Evolutionary conservation across 2,329 filamentous ascomycete genomes (phyloP).

Genomic region (Ceratocystis smalleyi): DNA sequence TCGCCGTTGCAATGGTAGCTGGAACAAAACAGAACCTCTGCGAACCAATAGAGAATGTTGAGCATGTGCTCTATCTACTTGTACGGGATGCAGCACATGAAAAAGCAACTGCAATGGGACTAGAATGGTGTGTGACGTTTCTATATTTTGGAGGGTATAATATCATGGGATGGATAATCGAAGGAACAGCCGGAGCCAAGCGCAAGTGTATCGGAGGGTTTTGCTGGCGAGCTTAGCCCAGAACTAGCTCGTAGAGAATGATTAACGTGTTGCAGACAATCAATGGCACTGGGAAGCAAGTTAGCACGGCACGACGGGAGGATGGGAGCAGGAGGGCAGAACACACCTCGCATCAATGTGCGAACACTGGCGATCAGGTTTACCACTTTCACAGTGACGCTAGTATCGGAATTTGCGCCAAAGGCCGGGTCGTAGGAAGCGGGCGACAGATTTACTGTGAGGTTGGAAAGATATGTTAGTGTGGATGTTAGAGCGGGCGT

Average conservation of each 20-base stretch:
- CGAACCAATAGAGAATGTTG: not conserved
- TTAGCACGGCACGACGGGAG: not conserved
- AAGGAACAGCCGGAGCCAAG: not conserved
- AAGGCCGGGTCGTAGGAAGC: conserved; percentile 60
- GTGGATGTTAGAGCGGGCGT: conserved; percentile 16
- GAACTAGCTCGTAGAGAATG: conserved; percentile 65
- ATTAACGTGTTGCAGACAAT: conserved; percentile 72
- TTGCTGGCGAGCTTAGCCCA: conserved; percentile 39
- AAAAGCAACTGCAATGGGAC: not conserved
- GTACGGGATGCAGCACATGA: not conserved
- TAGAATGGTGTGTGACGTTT: not conserved
- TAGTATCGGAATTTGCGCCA: conserved; percentile 55
- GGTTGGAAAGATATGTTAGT: conserved; percentile 15
- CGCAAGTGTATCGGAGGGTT: not conserved
- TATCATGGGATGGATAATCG: not conserved
- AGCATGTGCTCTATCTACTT: not conserved
- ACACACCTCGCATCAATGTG: conserved; percentile 75
- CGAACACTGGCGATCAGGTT: conserved; percentile 81
- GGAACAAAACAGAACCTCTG: not conserved
- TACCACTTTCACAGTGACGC: conserved; percentile 73
- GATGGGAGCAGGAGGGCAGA: not conserved
- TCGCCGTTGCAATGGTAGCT: not conserved
- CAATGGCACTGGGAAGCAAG: conserved; percentile 48
- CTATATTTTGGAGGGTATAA: conserved; percentile 1
- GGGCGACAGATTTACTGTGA: conserved; percentile 56